These are phyloP conservation scores for Cladosporium sp. DNA, from an alignment of 2,329 filamentous ascomycete species.

Conservation along the genomic window DNA sequence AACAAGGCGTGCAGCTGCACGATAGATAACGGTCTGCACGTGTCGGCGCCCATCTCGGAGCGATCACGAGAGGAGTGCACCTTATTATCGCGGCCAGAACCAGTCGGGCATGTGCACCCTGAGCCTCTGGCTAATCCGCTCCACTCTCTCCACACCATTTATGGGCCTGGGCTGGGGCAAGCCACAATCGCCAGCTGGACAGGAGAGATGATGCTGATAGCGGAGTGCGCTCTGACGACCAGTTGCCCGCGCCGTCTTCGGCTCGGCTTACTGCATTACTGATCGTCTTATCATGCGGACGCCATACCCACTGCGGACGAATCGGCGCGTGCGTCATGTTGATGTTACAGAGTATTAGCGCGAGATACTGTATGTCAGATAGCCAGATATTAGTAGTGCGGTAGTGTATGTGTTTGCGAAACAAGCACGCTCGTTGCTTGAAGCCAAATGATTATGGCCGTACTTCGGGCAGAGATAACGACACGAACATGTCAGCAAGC, in stretches of 20 bases:
- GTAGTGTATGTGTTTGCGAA: neutral
- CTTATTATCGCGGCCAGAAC: slow-evolving; percentile 1
- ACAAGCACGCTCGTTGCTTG: neutral
- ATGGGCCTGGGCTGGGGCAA: slow-evolving; percentile 3
- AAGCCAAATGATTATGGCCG: neutral
- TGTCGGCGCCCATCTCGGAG: neutral
- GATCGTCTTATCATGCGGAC: neutral
- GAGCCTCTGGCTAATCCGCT: neutral
- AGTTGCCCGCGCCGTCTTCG: neutral
- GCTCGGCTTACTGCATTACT: neutral
- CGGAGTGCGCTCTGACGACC: neutral
- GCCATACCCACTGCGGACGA: neutral
- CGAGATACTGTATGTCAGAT: neutral
- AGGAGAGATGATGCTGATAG: neutral
- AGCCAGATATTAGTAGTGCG: no score
- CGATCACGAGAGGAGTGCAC: neutral
- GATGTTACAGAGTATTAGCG: neutral
- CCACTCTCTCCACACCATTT: slow-evolving; percentile 1
- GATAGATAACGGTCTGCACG: neutral
- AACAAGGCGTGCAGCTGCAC: neutral
- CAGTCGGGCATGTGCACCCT: slow-evolving; percentile 4
- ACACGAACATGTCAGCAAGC: neutral
- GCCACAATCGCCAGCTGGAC: neutral
- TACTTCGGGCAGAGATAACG: neutral
- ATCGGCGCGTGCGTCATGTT: neutral